Evolutionary conservation across 2,329 filamentous ascomycete genomes (phyloP).

Genomic region (Fusarium brevicatenulatum): DNA sequence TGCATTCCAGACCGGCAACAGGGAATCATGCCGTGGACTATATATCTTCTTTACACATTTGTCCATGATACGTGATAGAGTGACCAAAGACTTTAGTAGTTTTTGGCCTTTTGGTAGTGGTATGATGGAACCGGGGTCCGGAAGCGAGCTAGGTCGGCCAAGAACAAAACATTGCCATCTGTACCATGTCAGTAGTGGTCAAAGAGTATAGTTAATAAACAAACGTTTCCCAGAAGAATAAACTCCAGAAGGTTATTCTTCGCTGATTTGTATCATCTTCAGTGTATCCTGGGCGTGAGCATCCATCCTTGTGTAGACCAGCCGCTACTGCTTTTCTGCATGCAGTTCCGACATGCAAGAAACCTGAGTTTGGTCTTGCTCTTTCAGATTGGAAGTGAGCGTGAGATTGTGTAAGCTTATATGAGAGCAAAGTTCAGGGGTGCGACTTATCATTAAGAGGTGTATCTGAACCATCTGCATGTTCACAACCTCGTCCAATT

Average conservation of each 20-base stretch:
- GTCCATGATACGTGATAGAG: slow-evolving; percentile 52
- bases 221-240: slow-evolving; percentile 57
- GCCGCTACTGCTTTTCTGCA: slow-evolving; percentile 55
- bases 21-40: slow-evolving; percentile 51
- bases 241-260: slow-evolving; percentile 48
- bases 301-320: slow-evolving; percentile 55
- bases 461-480: slow-evolving; percentile 55
- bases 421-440: slow-evolving; percentile 2
- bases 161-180: slow-evolving; percentile 57
- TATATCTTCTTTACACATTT: slow-evolving; percentile 55
- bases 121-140: slow-evolving; percentile 50
- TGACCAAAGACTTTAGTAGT: slow-evolving; percentile 49
- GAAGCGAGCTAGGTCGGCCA: slow-evolving; percentile 54
- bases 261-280: slow-evolving; percentile 51
- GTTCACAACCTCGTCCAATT: slow-evolving; percentile 57
- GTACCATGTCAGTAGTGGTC: neutral
- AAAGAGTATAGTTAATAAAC: neutral
- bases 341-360: slow-evolving; percentile 53
- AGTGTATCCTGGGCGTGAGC: slow-evolving; percentile 44
- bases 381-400: slow-evolving; percentile 56
- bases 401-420: slow-evolving; percentile 40
- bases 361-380: slow-evolving; percentile 55
- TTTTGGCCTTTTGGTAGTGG: slow-evolving; percentile 51
- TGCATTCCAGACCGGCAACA: slow-evolving; percentile 47
- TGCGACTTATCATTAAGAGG: slow-evolving; percentile 55